Evolutionary conservation across 129 eudicot species (phyloP), one percentile per base, ranked within the genome.

Genomic region (Centrapalus pauciflorus): DNA sequence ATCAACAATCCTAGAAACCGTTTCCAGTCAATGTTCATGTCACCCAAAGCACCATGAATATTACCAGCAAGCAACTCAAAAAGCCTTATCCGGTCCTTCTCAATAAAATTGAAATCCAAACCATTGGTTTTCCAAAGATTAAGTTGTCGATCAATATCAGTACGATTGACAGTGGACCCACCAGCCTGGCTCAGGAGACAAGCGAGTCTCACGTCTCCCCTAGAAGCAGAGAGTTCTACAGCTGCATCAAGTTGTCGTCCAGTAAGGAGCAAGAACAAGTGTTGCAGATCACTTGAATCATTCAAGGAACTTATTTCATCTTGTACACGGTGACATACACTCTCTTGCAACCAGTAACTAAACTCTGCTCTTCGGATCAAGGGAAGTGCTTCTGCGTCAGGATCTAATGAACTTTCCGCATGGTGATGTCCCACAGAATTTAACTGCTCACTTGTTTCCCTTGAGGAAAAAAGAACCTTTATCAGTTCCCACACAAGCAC

Each of bases 151-250:
- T 75, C 67, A 27, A 93, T 74, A 67, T 88, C 92, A 23, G 80
- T 61, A 24, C 96, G 96, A 70, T 80, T 86, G 45, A 65, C 55
- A 3, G 68, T 74, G 46, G 98, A 93, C 66, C 98, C 98, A 21
- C 96, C 98, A 66, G 96, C 91, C 72, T 86, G 95, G 71, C 96
- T 88, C 70, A 93, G 66, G 69, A 93, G 80, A 76, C 96, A 88
- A 66, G 98, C 86, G 5, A 93, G 82, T 75, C 96, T 76, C 9
- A 88, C 96, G 61, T 93, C 98, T 28, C 98, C 98, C 67, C 84
- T 77, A 56, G 95, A 85, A 77, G 96, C 89, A 62, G 95, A 88
- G 37, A 93, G 57, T 69, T 93, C 95, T 20, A 88, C 92, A 35
- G 98, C 96, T 30, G 86, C 67, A 74, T 93, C 95, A 28, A 88